These are phyloP conservation scores for Aspergillus felis DNA, from an alignment of 2,329 filamentous ascomycete genomes.

Conservation along the genomic window DNA sequence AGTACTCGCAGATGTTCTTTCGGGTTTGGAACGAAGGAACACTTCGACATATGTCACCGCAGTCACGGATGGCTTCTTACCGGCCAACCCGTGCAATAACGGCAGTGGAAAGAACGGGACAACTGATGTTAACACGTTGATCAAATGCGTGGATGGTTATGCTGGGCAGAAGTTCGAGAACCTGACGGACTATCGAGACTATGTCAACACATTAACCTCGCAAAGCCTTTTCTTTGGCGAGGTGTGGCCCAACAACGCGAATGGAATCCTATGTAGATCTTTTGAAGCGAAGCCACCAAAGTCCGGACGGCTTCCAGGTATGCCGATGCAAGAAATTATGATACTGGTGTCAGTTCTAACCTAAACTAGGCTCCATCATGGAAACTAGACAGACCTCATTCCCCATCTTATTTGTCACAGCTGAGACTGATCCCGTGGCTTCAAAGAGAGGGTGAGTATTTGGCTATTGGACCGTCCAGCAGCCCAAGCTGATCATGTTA, in stretches of 20 bases:
- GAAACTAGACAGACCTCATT: not conserved
- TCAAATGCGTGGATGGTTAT: constrained; percentile 12
- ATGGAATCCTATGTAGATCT: constrained; percentile 2
- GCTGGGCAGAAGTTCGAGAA: constrained; percentile 1
- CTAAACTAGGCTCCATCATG: not conserved
- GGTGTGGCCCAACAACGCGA: constrained; percentile 12
- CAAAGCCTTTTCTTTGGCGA: constrained; percentile 13
- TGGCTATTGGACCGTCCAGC: not conserved
- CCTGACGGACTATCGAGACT: constrained; percentile 6
- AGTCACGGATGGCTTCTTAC: constrained; percentile 1
- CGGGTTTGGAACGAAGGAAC: constrained; percentile 10
- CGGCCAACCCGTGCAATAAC: constrained; percentile 9
- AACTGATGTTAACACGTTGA: constrained; percentile 4
- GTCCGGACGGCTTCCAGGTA: not conserved
- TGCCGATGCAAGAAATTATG: too few species aligned
- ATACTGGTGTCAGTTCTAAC: too few species aligned
- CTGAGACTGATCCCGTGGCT: constrained; percentile 1
- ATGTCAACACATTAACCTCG: not conserved
- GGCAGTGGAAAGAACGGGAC: constrained; percentile 1
- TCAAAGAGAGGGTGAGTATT: not conserved
- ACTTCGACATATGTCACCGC: constrained; percentile 5
- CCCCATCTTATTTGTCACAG: not conserved
- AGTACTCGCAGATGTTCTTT: constrained; percentile 6
- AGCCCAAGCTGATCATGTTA: not conserved
- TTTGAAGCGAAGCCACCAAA: constrained; percentile 6